A percentile compares a stretch with the other conserved stretches of the same genome.
Evolutionary conservation across 352 stramenopile genomes (phyloP).

Genomic region (Phytophthora sp.): DNA sequence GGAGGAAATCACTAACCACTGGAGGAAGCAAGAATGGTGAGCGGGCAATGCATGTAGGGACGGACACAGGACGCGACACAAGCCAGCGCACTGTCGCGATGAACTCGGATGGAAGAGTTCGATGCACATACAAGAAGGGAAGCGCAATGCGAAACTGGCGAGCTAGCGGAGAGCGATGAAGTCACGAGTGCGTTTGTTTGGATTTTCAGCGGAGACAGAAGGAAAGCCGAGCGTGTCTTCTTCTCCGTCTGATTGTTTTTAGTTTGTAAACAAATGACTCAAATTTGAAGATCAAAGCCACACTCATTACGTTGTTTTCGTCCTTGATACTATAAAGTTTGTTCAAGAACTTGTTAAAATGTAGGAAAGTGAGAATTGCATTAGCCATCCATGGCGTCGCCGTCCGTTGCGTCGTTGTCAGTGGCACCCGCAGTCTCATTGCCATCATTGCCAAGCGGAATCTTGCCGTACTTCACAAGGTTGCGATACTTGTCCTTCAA

Average conservation of each 20-base stretch:
- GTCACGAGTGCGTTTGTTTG: constrained; percentile 42
- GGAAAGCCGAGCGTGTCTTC: background rate
- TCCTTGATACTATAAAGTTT: no score
- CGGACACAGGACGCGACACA: constrained; percentile 8
- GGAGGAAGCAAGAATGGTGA: constrained; percentile 9
- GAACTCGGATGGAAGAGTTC: constrained; percentile 28
- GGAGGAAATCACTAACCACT: constrained; percentile 17
- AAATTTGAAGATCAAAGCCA: constrained; percentile 37
- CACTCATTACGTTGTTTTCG: background rate
- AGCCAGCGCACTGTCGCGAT: constrained; percentile 8
- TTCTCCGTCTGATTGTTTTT: constrained; percentile 35
- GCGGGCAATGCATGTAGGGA: constrained; percentile 31
- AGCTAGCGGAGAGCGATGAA: constrained; percentile 19
- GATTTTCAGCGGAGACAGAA: constrained; percentile 24
- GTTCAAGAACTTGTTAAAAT: no score
- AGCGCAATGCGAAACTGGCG: constrained; percentile 3
- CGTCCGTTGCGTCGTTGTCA: constrained; percentile 23
- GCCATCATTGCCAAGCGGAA: constrained; percentile 14
- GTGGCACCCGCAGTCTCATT: constrained; percentile 12
- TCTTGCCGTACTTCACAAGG: constrained; percentile 51
- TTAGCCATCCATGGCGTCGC: background rate
- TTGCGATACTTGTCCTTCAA: constrained; percentile 90
- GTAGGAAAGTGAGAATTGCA: no score
- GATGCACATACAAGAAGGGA: constrained; percentile 28
- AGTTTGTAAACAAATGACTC: constrained; percentile 48